These are phyloP conservation scores for Novymonas esmeraldas DNA, from an alignment of 208 protist genomes.

Conservation along the genomic window DNA sequence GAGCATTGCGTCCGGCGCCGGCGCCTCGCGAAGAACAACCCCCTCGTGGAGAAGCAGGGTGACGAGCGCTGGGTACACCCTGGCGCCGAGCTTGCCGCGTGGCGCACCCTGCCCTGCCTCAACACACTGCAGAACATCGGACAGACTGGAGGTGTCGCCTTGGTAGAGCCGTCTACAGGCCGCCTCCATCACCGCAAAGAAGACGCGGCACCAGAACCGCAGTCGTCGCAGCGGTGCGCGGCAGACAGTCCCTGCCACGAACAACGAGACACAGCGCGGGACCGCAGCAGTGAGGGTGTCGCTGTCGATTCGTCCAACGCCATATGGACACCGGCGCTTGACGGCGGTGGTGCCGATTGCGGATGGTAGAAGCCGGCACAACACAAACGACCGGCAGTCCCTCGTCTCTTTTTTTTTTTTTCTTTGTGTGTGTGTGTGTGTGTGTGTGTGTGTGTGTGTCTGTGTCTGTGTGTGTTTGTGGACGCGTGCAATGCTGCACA, in stretches of 20 bases:
- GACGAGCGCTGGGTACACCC: conserved; percentile 23
- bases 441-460: not conserved
- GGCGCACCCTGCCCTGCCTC: conserved; percentile 22
- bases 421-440: not conserved
- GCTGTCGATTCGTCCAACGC: too few species aligned
- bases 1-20: not conserved
- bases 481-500: too few species aligned
- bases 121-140: conserved; percentile 40
- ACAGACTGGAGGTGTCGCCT: conserved; percentile 41
- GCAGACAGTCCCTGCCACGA: too few species aligned
- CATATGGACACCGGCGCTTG: too few species aligned
- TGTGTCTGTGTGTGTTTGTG: not conserved
- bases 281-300: too few species aligned
- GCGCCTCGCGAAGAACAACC: conserved; percentile 1
- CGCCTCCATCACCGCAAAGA: too few species aligned
- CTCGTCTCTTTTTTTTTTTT: not conserved
- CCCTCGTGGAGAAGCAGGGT: conserved; percentile 45
- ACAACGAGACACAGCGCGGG: too few species aligned
- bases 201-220: too few species aligned
- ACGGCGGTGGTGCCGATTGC: too few species aligned
- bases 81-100: conserved; percentile 3
- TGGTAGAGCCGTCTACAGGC: conserved; percentile 32
- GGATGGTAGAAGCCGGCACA: too few species aligned
- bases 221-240: too few species aligned
- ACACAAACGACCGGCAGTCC: not conserved